Evolutionary conservation across 148 eudicot genomes (phyloP), one percentile per base, ranked within the genome.

Genomic region (Gaultheria prostrata): DNA sequence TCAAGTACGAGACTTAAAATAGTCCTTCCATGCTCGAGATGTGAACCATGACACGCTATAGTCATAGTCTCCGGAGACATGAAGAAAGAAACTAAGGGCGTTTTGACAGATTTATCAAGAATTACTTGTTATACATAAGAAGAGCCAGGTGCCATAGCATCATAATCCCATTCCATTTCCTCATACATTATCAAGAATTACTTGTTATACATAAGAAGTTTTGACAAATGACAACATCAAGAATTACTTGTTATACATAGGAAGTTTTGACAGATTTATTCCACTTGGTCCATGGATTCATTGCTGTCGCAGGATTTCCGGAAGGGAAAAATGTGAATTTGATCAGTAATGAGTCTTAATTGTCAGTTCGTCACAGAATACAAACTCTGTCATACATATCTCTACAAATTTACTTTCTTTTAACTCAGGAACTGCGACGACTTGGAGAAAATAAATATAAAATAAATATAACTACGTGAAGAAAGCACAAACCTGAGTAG

Each of bases 401-500:
- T 32, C 32, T 78, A 24, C 21, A 45, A 49, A 69, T 33, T 63
- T 46, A 81, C 28, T 50, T 49, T 80, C 15, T 8, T 12, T 30
- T 21, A 46, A 35, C 82, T 63, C 73, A 80, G 56, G 50, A 80
- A 67, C 70, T 48, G 72, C 18, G 56, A 77, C 32, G 2, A 35
- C 46, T 79, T 33, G 70, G 82, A 57, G 48, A 48, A n/a, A 59
- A n/a, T n/a, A n/a, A n/a, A n/a, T n/a, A n/a, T n/a, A n/a, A n/a
- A n/a, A n/a, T n/a, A n/a, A n/a, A 28, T 30, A 48, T 1, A 49
- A 80, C 61, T 49, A 30, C 76, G 4, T 0, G 11, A 33, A 67
- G 24, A 65, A 70, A 53, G 35, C 72, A 83, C 88, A 67, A 78
- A 85, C 92, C 91, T 89, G 89, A 83, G 45, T 59, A 82, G 87